Base-by-base conservation (phyloP, 352 stramenopile species). In the Thraustotheca clavata region DNA sequence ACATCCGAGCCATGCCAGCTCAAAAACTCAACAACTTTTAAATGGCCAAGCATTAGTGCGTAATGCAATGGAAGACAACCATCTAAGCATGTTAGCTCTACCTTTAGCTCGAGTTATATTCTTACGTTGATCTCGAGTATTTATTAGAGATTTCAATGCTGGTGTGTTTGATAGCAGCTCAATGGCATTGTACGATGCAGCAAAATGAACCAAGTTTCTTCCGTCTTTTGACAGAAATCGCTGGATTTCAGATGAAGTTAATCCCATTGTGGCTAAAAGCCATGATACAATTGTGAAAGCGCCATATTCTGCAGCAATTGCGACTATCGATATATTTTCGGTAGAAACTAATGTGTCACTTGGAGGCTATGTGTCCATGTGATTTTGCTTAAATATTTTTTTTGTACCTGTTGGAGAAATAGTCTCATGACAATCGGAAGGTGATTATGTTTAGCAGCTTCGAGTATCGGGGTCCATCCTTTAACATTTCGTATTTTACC, bases 1-100 rank as follows among this genome's bases (percentile, higher is more conserved):
- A 54, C 57, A 46, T 54, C 14, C 12, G 38, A 31, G 22, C 57
- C 57, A 33, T 55, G 46, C 38, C 24, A 34, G 20, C 57, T 40
- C 12, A 65, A 16, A 32, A 54, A 55, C 14, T 55, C n/a, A 38
- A 65, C 31, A 20, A 54, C 57, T 5, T 38, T 31, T 16, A 65
- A 16, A 3, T 34, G 57, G 7, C 57, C 57, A 11, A 32, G 36
- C 57, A 65, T 65, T 20, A 65, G 41, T 9, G 57, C 57, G 43
- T 65, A 65, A 33, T 65, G 57, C 57, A 65, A n/a, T 16, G 57
- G 57, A 16, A 41, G 20, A 40, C 57, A 65, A 16, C 57, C 57
- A 36, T 65, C 57, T 65, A 65, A 14, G 11, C 7, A 7, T 16
- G 12, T 49, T 11, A 5, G 26, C 22, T 18, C 27, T 8, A 41